phyloP scores from a whole-genome alignment of 2,329 filamentous ascomycete species.

The Paramyrothecium roridum region DNA sequence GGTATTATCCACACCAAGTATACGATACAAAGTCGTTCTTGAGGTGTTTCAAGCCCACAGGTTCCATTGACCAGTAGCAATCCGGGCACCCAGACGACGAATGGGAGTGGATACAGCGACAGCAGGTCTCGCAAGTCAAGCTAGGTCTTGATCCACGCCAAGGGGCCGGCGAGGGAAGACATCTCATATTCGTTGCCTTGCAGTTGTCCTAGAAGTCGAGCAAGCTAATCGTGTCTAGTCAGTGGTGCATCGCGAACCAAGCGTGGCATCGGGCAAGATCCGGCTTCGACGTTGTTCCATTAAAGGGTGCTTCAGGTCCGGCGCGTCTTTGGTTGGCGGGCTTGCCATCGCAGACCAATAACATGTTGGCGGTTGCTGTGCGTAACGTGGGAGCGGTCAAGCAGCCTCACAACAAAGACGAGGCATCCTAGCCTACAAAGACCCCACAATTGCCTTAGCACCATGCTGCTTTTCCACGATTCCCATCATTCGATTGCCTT shows the following conservation, averaged over 20 bases:
- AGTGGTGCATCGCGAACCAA: neutral
- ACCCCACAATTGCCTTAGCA: neutral
- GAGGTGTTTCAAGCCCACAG: too few species aligned
- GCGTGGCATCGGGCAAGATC: neutral
- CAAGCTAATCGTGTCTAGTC: neutral
- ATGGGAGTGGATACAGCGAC: neutral
- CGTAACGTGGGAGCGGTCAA: neutral
- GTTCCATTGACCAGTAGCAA: too few species aligned
- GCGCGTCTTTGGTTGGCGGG: too few species aligned
- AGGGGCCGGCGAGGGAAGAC: neutral
- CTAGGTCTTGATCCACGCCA: neutral
- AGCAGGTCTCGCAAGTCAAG: neutral
- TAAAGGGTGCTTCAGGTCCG: too few species aligned
- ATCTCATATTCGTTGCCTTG: neutral
- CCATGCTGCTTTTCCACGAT: neutral
- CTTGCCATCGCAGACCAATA: too few species aligned
- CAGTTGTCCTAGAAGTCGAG: neutral
- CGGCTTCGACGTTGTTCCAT: neutral
- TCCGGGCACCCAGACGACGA: too few species aligned
- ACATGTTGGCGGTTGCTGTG: neutral
- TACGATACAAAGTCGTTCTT: slow-evolving; percentile 5
- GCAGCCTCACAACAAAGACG: neutral
- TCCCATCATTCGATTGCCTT: neutral
- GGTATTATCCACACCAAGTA: slow-evolving; percentile 9
- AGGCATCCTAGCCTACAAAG: neutral